These are phyloP conservation scores for Barbatosphaeria neglecta DNA, from an alignment of 495 filamentous ascomycete species.

Conservation along the genomic window DNA sequence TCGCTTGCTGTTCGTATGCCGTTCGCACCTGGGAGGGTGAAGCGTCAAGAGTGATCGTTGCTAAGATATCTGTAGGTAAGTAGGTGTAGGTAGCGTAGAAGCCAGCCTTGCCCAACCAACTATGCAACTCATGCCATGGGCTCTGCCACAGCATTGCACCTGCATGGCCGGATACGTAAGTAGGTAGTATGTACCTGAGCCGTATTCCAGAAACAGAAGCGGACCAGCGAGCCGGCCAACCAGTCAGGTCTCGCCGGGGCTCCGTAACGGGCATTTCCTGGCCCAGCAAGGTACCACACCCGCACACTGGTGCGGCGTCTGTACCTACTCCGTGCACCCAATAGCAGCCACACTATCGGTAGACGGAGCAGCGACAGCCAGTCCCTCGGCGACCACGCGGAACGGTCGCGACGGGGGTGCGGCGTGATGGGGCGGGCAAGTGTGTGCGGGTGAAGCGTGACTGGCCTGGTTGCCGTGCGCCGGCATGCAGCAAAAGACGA, in stretches of 20 bases:
- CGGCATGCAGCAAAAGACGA: not conserved
- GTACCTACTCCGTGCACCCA: not conserved
- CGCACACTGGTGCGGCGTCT: not conserved
- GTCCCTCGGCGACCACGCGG: not conserved
- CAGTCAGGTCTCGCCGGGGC: not conserved
- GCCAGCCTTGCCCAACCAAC: not conserved
- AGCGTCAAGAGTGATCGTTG: too few species aligned
- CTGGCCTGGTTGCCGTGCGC: not conserved
- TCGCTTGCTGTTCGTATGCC: not conserved
- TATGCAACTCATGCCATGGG: not conserved
- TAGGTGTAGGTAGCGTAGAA: not conserved
- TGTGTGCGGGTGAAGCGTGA: too few species aligned
- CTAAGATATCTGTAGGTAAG: too few species aligned
- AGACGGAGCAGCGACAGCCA: not conserved
- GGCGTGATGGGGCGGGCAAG: not conserved
- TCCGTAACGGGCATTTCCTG: not conserved
- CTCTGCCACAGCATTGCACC: not conserved
- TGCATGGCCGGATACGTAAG: too few species aligned
- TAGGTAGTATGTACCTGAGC: conserved; percentile 1
- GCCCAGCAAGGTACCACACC: not conserved
- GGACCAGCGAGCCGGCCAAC: too few species aligned
- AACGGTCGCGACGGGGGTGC: not conserved
- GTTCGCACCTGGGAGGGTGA: too few species aligned
- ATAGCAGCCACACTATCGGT: not conserved
- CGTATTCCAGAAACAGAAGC: not conserved